Evolutionary conservation across 305 asterid genomes (phyloP).

Genomic region (Ruellia speciosa): DNA sequence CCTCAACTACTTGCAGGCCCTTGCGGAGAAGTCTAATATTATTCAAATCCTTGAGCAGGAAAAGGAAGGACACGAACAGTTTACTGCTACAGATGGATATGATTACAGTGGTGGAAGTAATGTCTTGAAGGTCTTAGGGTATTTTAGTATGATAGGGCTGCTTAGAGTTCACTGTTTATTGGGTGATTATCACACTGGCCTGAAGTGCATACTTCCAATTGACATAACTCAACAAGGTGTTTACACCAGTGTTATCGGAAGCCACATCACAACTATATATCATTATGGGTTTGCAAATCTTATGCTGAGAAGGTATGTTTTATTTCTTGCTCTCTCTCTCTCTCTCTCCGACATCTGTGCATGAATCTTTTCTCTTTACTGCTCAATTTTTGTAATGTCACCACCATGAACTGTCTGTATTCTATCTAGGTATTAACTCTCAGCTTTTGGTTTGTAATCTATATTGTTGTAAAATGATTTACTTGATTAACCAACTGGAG

Average conservation of each 20-base stretch:
- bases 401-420: neutral
- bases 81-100: constrained; percentile 88
- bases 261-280: constrained; percentile 82
- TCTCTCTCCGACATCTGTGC: too few relatives aligned
- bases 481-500: too few relatives aligned
- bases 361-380: neutral
- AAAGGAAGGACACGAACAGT: constrained; percentile 84
- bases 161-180: constrained; percentile 91
- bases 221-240: constrained; percentile 86
- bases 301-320: constrained; percentile 75
- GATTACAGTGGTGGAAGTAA: constrained; percentile 93
- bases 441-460: too few relatives aligned
- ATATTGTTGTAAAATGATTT: too few relatives aligned
- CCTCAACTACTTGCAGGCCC: constrained; percentile 84
- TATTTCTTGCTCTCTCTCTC: too few relatives aligned
- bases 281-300: constrained; percentile 95
- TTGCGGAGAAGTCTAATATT: constrained; percentile 79
- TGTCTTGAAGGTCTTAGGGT: constrained; percentile 90
- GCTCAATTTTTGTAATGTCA: constrained; percentile 9
- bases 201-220: constrained; percentile 77
- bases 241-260: constrained; percentile 75
- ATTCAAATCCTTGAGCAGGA: constrained; percentile 77
- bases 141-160: constrained; percentile 91
- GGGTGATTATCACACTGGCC: constrained; percentile 95
- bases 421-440: too few relatives aligned